Evolutionary conservation across 108 stramenopile species (phyloP).

Genomic region (Epipyxis sp.): DNA sequence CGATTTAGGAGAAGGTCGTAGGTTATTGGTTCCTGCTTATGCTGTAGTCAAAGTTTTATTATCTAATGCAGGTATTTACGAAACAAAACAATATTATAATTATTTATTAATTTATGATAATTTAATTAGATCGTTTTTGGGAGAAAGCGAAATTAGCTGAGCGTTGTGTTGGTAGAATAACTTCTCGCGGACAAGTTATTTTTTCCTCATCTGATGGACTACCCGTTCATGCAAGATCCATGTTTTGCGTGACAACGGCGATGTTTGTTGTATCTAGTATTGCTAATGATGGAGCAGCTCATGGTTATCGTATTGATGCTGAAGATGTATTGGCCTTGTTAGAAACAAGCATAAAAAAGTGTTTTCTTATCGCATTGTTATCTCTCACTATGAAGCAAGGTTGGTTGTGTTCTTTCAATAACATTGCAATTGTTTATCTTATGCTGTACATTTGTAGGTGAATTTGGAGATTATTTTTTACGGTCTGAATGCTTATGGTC

Average conservation of each 20-base stretch:
- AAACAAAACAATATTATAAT: too few species aligned
- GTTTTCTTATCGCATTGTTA: not conserved
- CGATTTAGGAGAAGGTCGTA: conserved; percentile 5
- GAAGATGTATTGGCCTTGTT: too few species aligned
- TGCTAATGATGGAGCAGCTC: too few species aligned
- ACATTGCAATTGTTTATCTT: too few species aligned
- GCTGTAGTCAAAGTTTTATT: not conserved
- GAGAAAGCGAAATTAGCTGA: conserved; percentile 5
- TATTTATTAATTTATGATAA: too few species aligned
- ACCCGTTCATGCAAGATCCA: not conserved
- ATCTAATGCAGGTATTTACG: too few species aligned
- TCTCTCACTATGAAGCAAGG: too few species aligned
- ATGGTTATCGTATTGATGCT: too few species aligned
- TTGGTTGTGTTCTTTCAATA: too few species aligned
- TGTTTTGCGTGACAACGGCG: not conserved
- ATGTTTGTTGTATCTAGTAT: not conserved
- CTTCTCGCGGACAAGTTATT: not conserved
- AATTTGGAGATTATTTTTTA: not conserved
- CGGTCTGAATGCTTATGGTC: not conserved
- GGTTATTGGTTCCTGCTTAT: not conserved
- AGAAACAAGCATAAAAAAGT: not conserved
- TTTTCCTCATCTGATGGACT: not conserved
- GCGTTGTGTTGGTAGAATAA: not conserved
- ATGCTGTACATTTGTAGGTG: too few species aligned
- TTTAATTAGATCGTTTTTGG: not conserved